Evolutionary conservation across 2,329 filamentous ascomycete species (phyloP), one percentile per base, ranked within the genome.

Genomic region (Hypoxylon sp.): DNA sequence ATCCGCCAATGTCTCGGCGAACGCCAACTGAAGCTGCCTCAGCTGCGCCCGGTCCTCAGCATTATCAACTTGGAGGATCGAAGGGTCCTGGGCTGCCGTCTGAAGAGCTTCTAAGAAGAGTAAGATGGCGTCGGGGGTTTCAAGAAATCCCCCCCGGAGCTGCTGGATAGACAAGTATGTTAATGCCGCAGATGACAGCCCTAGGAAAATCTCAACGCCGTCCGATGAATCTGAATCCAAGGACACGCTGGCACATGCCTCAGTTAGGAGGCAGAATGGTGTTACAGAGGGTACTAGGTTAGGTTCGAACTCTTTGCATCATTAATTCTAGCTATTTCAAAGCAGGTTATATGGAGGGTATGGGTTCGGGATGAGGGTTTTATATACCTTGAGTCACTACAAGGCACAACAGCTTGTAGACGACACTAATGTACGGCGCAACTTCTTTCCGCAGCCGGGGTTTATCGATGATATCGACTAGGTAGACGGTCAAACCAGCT

Each of bases 331-430:
- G 34, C 43, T 24, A 34, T 22, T 20, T 13, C 32, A 52, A 17
- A 6, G 7, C 7, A 3, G 11, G 43, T n/a, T 32, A 44, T n/a
- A 44, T 47, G 20, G 10, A 10, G 17, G 15, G 37, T 24, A 49
- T 60, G 47, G 20, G 44, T 39, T 1, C 3, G 13, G 1, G n/a
- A 8, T 8, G n/a, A 13, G 20, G 17, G 5, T 19, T 19, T 26
- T 44, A 56, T 74, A 46, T 74, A 84, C 83, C 77, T 72, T 87
- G 85, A 1, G 75, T 76, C 17, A 82, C 78, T 4, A 89, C 78
- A 15, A 89, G 77, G 19, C 80, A 80, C 2, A 89, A 74, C 19
- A 88, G 80, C 72, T 85, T 88, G 79, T 83, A 85, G 57, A 86
- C 80, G 64, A 87, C 82, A 44, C 78, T 78, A 30, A 88, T 73